Conservation (phyloP, 805 yeast species). For the Saccharomycopsis sp. region DNA sequence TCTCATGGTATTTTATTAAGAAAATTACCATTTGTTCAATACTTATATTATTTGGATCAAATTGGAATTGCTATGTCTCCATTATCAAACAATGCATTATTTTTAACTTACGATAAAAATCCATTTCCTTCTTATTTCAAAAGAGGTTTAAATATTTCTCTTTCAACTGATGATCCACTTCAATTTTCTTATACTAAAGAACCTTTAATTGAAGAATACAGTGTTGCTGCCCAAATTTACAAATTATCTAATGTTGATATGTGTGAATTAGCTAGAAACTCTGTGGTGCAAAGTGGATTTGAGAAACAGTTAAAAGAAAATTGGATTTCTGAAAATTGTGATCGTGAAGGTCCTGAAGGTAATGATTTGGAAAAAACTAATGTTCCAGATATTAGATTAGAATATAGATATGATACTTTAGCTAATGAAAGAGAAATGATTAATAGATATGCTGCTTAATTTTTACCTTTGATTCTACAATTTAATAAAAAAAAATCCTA, state of each 20-base stretch:
- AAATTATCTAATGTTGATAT: slow-evolving; percentile 90
- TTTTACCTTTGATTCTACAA: no score
- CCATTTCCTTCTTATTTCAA: slow-evolving; percentile 89
- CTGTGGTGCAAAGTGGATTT: slow-evolving; percentile 91
- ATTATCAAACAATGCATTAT: slow-evolving; percentile 88
- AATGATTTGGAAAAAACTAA: slow-evolving; percentile 90
- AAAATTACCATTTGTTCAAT: slow-evolving; percentile 91
- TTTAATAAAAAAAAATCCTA: no score
- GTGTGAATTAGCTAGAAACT: slow-evolving; percentile 92
- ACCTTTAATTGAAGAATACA: slow-evolving; percentile 93
- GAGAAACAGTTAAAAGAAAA: slow-evolving; percentile 78
- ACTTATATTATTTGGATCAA: slow-evolving; percentile 86
- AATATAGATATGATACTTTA: slow-evolving; percentile 76
- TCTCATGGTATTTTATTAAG: slow-evolving; percentile 92
- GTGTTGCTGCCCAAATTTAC: slow-evolving; percentile 97
- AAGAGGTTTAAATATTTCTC: slow-evolving; percentile 86
- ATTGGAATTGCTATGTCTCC: slow-evolving; percentile 99
- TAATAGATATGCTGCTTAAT: slow-evolving; percentile 36
- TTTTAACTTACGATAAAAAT: slow-evolving; percentile 91
- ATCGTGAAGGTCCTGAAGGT: slow-evolving; percentile 45
- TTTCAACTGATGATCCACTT: slow-evolving; percentile 95
- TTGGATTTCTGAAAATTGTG: slow-evolving; percentile 31
- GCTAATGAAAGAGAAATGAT: slow-evolving; percentile 61
- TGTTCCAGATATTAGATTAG: slow-evolving; percentile 82
- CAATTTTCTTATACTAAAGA: slow-evolving; percentile 96